Percentiles rank a stretch among this genome's conserved stretches.
These are phyloP conservation scores for Coniosporium tulheliwenetii DNA, from an alignment of 2,329 filamentous ascomycete genomes.

Conservation along the genomic window DNA sequence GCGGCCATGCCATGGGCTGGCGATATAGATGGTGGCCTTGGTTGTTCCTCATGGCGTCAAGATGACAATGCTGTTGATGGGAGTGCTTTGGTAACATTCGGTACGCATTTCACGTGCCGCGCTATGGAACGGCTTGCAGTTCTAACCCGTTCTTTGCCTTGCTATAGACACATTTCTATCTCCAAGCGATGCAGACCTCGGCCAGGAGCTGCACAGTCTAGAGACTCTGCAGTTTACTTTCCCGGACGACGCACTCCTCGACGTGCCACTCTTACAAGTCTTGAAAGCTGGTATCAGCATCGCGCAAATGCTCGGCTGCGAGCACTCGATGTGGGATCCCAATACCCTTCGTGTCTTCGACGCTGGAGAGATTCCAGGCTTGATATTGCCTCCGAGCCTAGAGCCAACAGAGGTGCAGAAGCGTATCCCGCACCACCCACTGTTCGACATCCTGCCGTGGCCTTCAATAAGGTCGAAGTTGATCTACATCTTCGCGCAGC, in stretches of 20 bases:
- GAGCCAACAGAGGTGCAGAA: constrained; percentile 33
- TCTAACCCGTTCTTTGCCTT: neutral
- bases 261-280: constrained; percentile 32
- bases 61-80: neutral
- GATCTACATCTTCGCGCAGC: constrained; percentile 33
- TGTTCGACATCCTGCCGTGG: constrained; percentile 42
- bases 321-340: constrained; percentile 29
- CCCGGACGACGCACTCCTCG: constrained; percentile 33
- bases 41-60: neutral
- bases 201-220: neutral
- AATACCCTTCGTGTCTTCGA: constrained; percentile 32
- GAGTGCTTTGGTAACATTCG: neutral
- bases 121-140: neutral
- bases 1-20: neutral
- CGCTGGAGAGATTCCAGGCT: constrained; percentile 12
- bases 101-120: neutral
- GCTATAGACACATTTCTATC: neutral
- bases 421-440: constrained; percentile 35
- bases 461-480: constrained; percentile 34
- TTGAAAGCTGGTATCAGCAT: constrained; percentile 33
- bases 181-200: neutral
- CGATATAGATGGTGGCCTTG: neutral
- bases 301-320: constrained; percentile 29
- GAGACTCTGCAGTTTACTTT: constrained; percentile 12
- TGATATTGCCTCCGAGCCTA: constrained; percentile 31